phyloP scores from a whole-genome alignment of 139 green algal species.

The Micractinium conductrix region DNA sequence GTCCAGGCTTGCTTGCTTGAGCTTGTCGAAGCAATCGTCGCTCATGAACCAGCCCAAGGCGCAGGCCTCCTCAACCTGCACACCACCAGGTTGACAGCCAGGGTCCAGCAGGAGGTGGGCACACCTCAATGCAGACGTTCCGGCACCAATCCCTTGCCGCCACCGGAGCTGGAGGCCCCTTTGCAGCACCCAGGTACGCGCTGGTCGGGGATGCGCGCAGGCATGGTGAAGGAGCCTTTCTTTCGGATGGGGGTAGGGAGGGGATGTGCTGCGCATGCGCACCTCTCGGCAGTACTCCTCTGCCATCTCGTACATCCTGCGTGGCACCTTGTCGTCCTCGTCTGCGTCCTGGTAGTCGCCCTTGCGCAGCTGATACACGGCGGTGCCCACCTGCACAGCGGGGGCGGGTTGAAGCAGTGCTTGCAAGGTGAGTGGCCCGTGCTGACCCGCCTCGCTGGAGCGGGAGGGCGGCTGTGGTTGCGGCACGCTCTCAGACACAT shows the following conservation, averaged over 20 bases:
- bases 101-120: no score
- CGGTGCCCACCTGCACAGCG: not conserved
- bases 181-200: no score
- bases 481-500: not conserved
- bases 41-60: conserved; percentile 1
- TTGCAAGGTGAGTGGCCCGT: not conserved
- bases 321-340: not conserved
- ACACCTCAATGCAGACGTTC: no score
- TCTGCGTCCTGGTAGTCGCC: not conserved
- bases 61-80: conserved; percentile 2
- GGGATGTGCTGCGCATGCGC: not conserved
- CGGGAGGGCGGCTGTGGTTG: not conserved
- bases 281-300: not conserved
- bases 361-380: not conserved
- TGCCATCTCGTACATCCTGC: not conserved
- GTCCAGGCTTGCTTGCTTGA: not conserved
- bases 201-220: no score
- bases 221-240: no score
- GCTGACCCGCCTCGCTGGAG: not conserved
- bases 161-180: not conserved
- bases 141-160: not conserved
- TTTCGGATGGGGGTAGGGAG: no score
- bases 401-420: not conserved
- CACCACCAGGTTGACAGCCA: not conserved
- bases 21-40: conserved; percentile 2